Percentiles rank a stretch among this genome's conserved stretches.
Conservation (phyloP, 176 grass and related monocot species). For the Alloteropsis semialata region DNA sequence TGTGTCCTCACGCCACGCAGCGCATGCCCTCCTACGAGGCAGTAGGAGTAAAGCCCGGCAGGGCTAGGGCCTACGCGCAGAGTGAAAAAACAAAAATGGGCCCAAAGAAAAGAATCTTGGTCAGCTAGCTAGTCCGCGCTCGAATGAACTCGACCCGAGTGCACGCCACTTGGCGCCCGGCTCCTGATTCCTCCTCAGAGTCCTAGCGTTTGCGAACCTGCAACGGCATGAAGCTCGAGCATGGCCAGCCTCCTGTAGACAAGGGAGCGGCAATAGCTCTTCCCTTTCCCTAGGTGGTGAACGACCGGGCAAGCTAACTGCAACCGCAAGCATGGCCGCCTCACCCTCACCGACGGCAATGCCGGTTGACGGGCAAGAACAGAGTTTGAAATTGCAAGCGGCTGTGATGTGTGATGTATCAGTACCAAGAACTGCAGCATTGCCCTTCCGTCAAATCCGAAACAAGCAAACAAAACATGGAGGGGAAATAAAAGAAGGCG, state of each 20-base stretch:
- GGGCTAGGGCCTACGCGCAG: conserved; percentile 24
- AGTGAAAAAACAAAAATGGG: neutral
- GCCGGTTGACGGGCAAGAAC: neutral
- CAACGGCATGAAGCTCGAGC: neutral
- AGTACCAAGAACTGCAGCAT: neutral
- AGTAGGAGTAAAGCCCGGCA: conserved; percentile 22
- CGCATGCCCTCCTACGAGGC: conserved; percentile 11
- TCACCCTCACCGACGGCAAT: conserved; percentile 11
- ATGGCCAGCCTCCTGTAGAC: neutral
- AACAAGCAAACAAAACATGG: neutral
- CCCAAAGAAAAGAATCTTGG: conserved; percentile 31
- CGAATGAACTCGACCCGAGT: neutral
- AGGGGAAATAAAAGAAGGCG: neutral
- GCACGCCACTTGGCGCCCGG: neutral
- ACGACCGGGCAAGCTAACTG: neutral
- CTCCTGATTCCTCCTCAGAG: too few relatives aligned
- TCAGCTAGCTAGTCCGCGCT: neutral
- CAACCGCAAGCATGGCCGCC: neutral
- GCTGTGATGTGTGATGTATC: too few relatives aligned
- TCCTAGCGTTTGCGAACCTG: neutral
- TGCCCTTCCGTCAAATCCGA: neutral
- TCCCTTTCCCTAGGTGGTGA: neutral
- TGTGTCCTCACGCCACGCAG: conserved; percentile 41
- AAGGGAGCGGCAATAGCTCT: neutral
- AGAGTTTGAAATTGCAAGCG: neutral